Evolutionary conservation across 441 rosid genomes (phyloP), one percentile per base, ranked within the genome.

Genomic region (Arabidopsis hybrid): DNA sequence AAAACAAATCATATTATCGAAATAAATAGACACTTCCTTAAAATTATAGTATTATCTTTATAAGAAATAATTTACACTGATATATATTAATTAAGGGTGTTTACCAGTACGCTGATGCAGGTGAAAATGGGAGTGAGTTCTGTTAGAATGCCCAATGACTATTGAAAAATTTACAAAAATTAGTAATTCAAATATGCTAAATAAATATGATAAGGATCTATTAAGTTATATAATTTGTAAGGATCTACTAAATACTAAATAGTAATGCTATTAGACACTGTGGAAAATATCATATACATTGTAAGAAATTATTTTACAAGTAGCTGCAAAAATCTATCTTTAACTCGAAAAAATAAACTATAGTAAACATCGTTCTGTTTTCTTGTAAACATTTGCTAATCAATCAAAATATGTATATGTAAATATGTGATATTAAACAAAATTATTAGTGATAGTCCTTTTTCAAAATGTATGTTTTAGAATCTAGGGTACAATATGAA

Each of bases 91-190:
- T n/a, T 46, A 21, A 60, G 26, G n/a, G n/a, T 60, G 11, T 42
- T 31, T 87, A 88, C 91, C 81, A 72, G n/a, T 17, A 76, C 1
- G 68, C 87, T 80, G 12, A 63, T 61, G 47, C 80, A 77, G 31
- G 67, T 83, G 62, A 88, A 56, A 26, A 73, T 13, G 1, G 88
- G 87, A 31, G 87, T 83, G 50, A 81, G 65, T 16, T 83, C 63
- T 77, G 64, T 50, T 34, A 74, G 34, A 29, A 57, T 8, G 16
- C 60, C 59, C 6, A 29, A 18, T 16, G 60, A 60, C 78, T 74
- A 36, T 16, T 38, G 6, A 32, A 34, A 52, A 13, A 17, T 66
- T 21, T 9, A 2, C n/a, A 52, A 52, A 8, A 46, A 9, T 46
- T 14, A 26, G 32, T 4, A 52, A 18, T 21, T 21, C 0, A 6